These are phyloP conservation scores for Elymus sibiricus DNA, from an alignment of 176 grass and related monocot species.

Conservation along the genomic window DNA sequence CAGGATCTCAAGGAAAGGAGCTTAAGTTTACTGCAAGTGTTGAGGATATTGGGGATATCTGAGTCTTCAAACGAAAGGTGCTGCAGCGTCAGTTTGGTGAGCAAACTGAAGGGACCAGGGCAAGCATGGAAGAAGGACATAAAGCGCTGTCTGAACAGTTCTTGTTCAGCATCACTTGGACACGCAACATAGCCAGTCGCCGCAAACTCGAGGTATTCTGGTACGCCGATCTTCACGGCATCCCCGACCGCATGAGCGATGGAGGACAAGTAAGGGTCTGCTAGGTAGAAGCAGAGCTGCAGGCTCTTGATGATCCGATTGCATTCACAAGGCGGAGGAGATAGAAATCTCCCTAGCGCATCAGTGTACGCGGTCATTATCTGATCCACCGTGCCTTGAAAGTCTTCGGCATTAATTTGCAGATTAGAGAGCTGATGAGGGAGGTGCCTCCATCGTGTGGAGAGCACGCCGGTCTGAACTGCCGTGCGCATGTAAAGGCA, in stretches of 20 bases:
- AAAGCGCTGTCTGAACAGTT: neutral
- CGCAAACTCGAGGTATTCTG: neutral
- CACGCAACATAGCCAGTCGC: neutral
- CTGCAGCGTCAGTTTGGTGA: neutral
- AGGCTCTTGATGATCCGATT: neutral
- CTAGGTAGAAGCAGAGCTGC: neutral
- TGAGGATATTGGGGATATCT: neutral
- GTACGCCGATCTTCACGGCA: neutral
- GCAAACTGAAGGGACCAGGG: neutral
- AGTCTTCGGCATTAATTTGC: neutral
- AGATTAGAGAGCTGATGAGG: neutral
- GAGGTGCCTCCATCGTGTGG: neutral
- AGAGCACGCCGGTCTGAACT: neutral
- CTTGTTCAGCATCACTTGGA: neutral
- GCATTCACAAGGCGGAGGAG: neutral
- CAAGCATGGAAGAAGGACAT: conserved; percentile 17
- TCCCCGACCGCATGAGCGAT: neutral
- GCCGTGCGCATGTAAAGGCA: neutral
- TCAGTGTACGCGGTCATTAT: neutral
- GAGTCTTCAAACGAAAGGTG: neutral
- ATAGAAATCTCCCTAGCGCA: neutral
- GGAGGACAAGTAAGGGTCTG: neutral
- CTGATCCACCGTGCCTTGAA: neutral
- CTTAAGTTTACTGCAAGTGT: conserved; percentile 2
- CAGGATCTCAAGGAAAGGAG: neutral